These are phyloP conservation scores for Candida smagusa DNA, from an alignment of 1,139 yeast species.

Conservation along the genomic window DNA sequence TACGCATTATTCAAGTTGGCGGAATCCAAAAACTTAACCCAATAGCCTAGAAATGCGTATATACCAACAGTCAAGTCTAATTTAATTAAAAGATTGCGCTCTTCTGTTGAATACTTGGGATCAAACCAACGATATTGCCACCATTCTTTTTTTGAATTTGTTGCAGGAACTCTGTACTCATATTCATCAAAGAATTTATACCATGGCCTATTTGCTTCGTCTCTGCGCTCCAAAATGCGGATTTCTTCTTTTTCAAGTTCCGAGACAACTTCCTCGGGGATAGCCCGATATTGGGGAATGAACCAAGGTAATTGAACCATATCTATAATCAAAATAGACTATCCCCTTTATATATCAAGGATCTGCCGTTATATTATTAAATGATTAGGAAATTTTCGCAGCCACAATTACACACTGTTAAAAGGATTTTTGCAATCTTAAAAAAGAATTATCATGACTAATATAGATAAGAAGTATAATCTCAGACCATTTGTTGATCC, in stretches of 20 bases:
- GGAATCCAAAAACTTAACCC: conserved; percentile 21
- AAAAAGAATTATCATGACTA: neutral
- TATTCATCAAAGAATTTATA: conserved; percentile 34
- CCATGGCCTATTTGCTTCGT: conserved; percentile 3
- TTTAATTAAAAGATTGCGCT: conserved; percentile 21
- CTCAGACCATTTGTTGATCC: conserved; percentile 31
- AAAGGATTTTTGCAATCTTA: neutral
- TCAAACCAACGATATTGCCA: conserved; percentile 18
- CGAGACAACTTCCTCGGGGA: conserved; percentile 7
- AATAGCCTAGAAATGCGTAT: conserved; percentile 24
- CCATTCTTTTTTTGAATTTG: conserved; percentile 8
- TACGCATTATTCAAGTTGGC: conserved; percentile 26
- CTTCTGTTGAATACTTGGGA: conserved; percentile 14
- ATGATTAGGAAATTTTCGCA: neutral
- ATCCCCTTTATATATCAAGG: neutral
- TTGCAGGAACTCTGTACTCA: conserved; percentile 39
- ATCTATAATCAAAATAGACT: neutral
- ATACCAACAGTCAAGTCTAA: conserved; percentile 23
- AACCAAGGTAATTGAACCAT: conserved; percentile 15
- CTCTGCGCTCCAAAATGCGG: conserved; percentile 1
- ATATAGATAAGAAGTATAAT: conserved; percentile 20
- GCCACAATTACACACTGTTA: neutral
- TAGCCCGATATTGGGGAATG: conserved; percentile 16
- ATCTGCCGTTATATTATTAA: neutral
- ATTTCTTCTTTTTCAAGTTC: conserved; percentile 5